Evolutionary conservation across 805 yeast genomes (phyloP), one percentile per base, ranked within the genome.

Genomic region (Candida takata): DNA sequence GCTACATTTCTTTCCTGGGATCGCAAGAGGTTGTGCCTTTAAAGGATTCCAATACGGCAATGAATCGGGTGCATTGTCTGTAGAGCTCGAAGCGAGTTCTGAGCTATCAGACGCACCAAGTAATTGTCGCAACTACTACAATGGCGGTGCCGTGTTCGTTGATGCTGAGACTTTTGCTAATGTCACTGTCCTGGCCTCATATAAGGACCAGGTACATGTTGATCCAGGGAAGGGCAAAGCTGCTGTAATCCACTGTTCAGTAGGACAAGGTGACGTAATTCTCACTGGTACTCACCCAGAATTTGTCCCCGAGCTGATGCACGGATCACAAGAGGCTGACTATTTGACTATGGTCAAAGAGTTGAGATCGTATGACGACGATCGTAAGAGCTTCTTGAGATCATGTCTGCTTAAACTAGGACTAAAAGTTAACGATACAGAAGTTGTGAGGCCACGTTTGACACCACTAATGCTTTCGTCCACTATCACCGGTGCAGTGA

Each of bases 201-300:
- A 84, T 52, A 52, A 52, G 0, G 84, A 74, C 1, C 58, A 62
- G 0, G 49, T 77, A 1, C 82, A 79, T 32, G 79, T 83, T 8
- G 62, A 57, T 9, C 49, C 60, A 4, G 58, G 58, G 5, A 51
- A 55, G 4, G 49, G 19, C n/a, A n/a, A 33, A 4, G 42, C 48
- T 11, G 95, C 97, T 0, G 83, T 75, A 0, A 73, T 92, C 4
- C 59, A 70, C 39, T 74, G 85, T 47, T 62, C 65, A 8, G 73
- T 76, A 3, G 96, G 95, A 2, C 62, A 70, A 26, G 98, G 98
- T 4, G 62, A 61, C 25, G 95, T 79, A 0, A 58, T 92, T 8
- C 66, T 92, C 10, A 68, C 82, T 11, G 97, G 97, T 1, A 72
- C 85, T 0, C 98, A 92, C 58, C 95, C 96, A 0, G 99, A 92